Evolutionary conservation across 371 early-diverging fungal genomes (phyloP), one percentile per base, ranked within the genome.

Genomic region (Apophysomyces elegans): DNA sequence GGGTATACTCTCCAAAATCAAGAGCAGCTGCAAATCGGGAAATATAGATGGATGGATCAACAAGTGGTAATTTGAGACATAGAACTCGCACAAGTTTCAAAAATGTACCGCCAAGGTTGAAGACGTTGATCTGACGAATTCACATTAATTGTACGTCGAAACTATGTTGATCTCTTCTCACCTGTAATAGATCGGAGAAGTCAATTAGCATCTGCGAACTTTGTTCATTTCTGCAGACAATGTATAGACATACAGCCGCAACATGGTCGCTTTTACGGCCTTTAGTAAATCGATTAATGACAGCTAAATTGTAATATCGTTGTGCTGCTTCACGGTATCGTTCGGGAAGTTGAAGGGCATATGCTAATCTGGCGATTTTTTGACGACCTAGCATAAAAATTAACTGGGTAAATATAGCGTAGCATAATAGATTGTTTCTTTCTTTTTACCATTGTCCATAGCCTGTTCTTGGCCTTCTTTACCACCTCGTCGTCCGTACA

Each of bases 201-300:
- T 99, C 99, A 61, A 99, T 99, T 62, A 99, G 82, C 95, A 99
- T 94, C 70, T 96, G 95, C 11, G 91, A 83, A 9, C 93, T 94
- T 67, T 93, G 90, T 72, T 99, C 95, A 60, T 83, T 84, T 68
- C 99, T 86, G 77, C 99, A 99, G 18, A 94, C 95, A 57, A 98
- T 94, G 69, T 99, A 99, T 4, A 99, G 86, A 74, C 99, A 99
- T 8, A 96, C 98, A 14, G 98, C 94, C 4, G 93, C 92, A 13
- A 99, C 98, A 66, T 92, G 88, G 16, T 88, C 82, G 32, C 91
- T 86, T 60, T 87, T 86, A 46, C 99, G 91, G 46, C 99, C 99
- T 68, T 93, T 92, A 16, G 96, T 97, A 68, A 99, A 94, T 72
- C 95, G 92, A 65, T 94, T 87, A 59, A 87, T 88, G 36, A 98